Percentiles rank a stretch among this genome's conserved stretches.
phyloP scores from a whole-genome alignment of 495 filamentous ascomycete species.

The Penicillium malachiteum region DNA sequence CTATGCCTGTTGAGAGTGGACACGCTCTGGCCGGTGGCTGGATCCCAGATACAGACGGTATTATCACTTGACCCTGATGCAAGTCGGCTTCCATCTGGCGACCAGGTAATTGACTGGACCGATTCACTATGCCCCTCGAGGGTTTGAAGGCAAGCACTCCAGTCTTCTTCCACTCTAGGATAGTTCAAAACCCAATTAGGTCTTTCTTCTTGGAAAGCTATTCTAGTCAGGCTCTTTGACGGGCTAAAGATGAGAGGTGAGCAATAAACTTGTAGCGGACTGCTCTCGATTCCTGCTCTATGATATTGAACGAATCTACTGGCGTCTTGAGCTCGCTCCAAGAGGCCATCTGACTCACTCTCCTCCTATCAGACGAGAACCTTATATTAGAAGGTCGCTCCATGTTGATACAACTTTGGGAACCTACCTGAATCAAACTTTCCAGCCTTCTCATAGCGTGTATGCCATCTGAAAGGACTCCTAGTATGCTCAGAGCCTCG shows the following conservation, averaged over 20 bases:
- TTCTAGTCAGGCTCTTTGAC: constrained; percentile 21
- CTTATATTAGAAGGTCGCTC: no score
- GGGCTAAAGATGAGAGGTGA: constrained; percentile 33
- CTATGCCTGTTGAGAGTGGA: no score
- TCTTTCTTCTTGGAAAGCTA: constrained; percentile 15
- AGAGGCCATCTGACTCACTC: neutral
- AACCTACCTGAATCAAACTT: constrained; percentile 12
- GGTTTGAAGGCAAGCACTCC: no score
- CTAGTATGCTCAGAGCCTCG: constrained; percentile 34
- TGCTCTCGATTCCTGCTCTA: constrained; percentile 25
- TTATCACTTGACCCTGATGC: no score
- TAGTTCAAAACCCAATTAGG: no score
- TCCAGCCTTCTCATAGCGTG: constrained; percentile 17
- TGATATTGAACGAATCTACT: constrained; percentile 27
- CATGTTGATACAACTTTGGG: no score
- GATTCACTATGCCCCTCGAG: no score
- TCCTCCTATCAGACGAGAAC: neutral
- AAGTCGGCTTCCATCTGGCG: no score
- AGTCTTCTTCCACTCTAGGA: no score
- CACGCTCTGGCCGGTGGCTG: no score
- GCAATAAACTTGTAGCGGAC: constrained; percentile 32
- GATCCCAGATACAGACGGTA: no score
- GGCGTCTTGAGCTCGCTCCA: constrained; percentile 6
- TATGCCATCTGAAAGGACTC: constrained; percentile 16
- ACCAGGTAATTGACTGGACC: no score